These are phyloP conservation scores for Phaeomoniella chlamydospora DNA, from an alignment of 2,329 filamentous ascomycete species.

Conservation along the genomic window DNA sequence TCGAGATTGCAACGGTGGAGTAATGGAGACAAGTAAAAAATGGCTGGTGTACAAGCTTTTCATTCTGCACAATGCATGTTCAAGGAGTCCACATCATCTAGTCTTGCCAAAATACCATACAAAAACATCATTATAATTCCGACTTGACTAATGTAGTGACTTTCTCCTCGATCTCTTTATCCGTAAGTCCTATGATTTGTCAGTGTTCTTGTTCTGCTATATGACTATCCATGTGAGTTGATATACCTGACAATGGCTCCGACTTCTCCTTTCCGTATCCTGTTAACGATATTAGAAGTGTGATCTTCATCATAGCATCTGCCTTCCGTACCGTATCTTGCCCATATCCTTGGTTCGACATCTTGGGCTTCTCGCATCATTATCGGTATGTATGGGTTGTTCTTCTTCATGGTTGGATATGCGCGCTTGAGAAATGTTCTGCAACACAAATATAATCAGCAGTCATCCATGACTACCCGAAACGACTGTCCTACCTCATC, in stretches of 20 bases:
- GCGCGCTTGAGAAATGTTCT: conserved; percentile 82
- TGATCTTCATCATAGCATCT: conserved; percentile 1
- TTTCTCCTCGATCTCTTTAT: conserved; percentile 56
- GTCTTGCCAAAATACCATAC: no score
- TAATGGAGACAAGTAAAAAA: no score
- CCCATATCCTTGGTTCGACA: conserved; percentile 73
- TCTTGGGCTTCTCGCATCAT: conserved; percentile 84
- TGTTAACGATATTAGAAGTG: conserved; percentile 16
- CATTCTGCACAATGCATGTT: not conserved
- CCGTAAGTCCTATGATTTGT: conserved; percentile 40
- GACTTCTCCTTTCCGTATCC: conserved; percentile 56
- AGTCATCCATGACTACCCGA: not conserved
- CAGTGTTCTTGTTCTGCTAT: not conserved
- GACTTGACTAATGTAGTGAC: conserved; percentile 49
- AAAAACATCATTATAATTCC: conserved; percentile 17
- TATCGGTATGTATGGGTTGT: conserved; percentile 89
- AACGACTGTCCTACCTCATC: conserved; percentile 50
- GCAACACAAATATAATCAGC: conserved; percentile 3
- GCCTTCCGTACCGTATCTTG: conserved; percentile 66
- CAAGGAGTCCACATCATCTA: no score
- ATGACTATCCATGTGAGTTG: not conserved
- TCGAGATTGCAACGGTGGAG: no score
- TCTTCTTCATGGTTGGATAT: conserved; percentile 98
- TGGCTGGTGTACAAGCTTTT: no score
- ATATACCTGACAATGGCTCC: conserved; percentile 44